Conservation (phyloP, 371 early-diverging fungal genomes). For the Circinella minor region DNA sequence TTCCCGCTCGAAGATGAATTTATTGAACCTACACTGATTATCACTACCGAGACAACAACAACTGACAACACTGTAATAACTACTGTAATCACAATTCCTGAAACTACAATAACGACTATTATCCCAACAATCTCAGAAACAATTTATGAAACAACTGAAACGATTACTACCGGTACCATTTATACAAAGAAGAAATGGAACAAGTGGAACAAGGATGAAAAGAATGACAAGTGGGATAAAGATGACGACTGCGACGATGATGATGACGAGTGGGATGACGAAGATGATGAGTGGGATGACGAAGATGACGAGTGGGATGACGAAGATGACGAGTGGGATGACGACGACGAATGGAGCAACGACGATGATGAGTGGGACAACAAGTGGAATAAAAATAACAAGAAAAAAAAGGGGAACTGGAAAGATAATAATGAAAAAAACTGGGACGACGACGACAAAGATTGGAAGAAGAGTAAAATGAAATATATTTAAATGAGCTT, state of each 20-base stretch:
- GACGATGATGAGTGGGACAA: too few relatives aligned
- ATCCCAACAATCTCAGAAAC: neutral
- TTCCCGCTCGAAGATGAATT: constrained; percentile 1
- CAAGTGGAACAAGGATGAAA: neutral
- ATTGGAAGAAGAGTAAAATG: neutral
- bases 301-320: neutral
- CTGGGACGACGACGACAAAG: neutral
- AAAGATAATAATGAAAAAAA: neutral
- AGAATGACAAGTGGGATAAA: neutral
- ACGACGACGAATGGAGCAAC: too few relatives aligned
- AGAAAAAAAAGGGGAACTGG: too few relatives aligned
- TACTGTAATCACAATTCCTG: neutral
- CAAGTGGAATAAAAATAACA: too few relatives aligned
- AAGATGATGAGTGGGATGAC: neutral
- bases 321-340: too few relatives aligned
- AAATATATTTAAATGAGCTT: too few relatives aligned
- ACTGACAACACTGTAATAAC: neutral
- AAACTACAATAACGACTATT: neutral
- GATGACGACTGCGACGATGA: neutral
- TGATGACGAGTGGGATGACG: neutral
- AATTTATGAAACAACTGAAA: neutral
- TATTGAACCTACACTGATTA: neutral
- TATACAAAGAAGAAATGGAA: constrained; percentile 1
- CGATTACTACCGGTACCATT: neutral
- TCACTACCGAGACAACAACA: neutral